These are phyloP conservation scores for Antarctomyces pellizariae DNA, from an alignment of 495 filamentous ascomycete species.

Conservation along the genomic window DNA sequence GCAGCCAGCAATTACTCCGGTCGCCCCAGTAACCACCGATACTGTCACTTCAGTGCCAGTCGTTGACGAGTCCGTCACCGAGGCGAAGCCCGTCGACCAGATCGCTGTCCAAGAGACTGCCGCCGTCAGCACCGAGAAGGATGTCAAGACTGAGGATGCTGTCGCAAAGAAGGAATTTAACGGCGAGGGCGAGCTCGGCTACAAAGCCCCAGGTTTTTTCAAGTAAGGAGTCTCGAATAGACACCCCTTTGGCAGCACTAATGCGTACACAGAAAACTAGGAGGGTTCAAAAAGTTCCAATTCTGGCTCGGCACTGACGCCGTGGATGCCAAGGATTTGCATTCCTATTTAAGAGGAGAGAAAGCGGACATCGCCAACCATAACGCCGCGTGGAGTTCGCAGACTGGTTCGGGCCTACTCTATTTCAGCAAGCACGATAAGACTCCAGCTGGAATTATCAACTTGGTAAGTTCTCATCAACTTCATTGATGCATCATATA, in stretches of 20 bases:
- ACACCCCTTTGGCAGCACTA: conserved; percentile 14
- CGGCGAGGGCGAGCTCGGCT: conserved; percentile 53
- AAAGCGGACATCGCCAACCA: conserved; percentile 47
- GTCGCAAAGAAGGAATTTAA: conserved; percentile 34
- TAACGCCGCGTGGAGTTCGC: conserved; percentile 63
- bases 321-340: conserved; percentile 48
- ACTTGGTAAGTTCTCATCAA: conserved; percentile 35
- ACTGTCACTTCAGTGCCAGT: conserved; percentile 28
- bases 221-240: conserved; percentile 39
- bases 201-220: conserved; percentile 76
- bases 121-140: conserved; percentile 17
- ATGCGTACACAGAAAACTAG: conserved; percentile 21
- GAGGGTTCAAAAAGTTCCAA: conserved; percentile 39
- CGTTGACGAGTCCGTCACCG: conserved; percentile 21
- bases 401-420: conserved; percentile 88
- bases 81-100: conserved; percentile 18
- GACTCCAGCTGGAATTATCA: conserved; percentile 58
- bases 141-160: conserved; percentile 18
- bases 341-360: conserved; percentile 71
- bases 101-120: conserved; percentile 15
- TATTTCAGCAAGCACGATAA: conserved; percentile 71
- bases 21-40: conserved; percentile 20
- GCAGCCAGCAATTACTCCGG: conserved; percentile 19
- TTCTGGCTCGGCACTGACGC: conserved; percentile 87
- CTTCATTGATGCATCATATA: background rate